Percentiles rank a stretch among this genome's conserved stretches.
Evolutionary conservation across 805 yeast genomes (phyloP).

Genomic region (Saturnispora halmiae): DNA sequence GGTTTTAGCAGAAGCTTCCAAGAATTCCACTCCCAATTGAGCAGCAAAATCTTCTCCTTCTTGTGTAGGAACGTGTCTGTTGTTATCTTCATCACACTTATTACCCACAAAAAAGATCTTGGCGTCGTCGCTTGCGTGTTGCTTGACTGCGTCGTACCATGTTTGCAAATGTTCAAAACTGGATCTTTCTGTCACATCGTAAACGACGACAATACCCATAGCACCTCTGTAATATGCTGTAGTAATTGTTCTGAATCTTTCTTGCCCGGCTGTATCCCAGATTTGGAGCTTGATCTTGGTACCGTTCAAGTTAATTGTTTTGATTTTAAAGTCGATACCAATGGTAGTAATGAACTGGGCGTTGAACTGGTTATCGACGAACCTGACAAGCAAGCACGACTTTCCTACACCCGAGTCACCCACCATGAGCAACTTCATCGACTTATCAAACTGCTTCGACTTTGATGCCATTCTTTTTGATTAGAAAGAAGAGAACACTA

Average conservation of each 20-base stretch:
- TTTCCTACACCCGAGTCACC: slow-evolving; percentile 90
- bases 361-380: slow-evolving; percentile 93
- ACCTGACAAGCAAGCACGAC: slow-evolving; percentile 82
- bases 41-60: slow-evolving; percentile 87
- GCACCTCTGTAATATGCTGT: slow-evolving; percentile 91
- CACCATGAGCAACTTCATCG: slow-evolving; percentile 83
- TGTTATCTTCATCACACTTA: slow-evolving; percentile 84
- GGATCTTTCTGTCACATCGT: slow-evolving; percentile 81
- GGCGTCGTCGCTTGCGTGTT: slow-evolving; percentile 94
- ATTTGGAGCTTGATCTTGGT: slow-evolving; percentile 89
- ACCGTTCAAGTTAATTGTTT: slow-evolving; percentile 90
- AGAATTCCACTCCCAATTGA: slow-evolving; percentile 79
- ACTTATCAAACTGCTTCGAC: slow-evolving; percentile 74
- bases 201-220: slow-evolving; percentile 75
- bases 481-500: not conserved
- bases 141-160: slow-evolving; percentile 94
- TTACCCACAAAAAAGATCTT: slow-evolving; percentile 91
- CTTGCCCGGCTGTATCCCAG: slow-evolving; percentile 98
- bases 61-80: slow-evolving; percentile 78
- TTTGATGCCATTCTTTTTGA: slow-evolving; percentile 30
- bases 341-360: slow-evolving; percentile 96
- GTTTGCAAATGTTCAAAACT: slow-evolving; percentile 87
- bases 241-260: slow-evolving; percentile 87
- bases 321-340: slow-evolving; percentile 96
- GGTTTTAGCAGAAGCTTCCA: slow-evolving; percentile 95